Conservation (phyloP, 2,329 filamentous ascomycete species). For the Penicillium sp. region DNA sequence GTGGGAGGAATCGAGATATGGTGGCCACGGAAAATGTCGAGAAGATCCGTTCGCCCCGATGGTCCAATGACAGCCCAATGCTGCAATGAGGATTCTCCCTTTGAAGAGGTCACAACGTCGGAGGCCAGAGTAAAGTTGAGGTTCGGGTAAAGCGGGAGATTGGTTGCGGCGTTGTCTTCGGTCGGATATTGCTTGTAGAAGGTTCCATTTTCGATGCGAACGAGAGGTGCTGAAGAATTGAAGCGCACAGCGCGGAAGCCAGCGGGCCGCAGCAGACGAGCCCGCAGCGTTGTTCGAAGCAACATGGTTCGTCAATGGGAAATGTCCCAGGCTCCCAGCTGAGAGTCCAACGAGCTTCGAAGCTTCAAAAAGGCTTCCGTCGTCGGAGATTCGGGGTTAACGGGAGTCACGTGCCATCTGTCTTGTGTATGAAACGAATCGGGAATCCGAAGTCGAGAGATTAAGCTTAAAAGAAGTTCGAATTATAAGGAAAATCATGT, state of each 20-base stretch:
- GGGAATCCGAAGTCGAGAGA: neutral
- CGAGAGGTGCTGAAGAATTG: conserved; percentile 57
- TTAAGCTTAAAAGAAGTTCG: neutral
- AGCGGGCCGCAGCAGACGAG: conserved; percentile 13
- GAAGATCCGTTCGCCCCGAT: conserved; percentile 79
- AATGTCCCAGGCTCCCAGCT: neutral
- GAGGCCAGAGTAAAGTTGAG: conserved; percentile 74
- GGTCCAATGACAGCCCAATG: conserved; percentile 87
- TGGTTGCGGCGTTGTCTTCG: conserved; percentile 45
- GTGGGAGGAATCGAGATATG: conserved; percentile 76
- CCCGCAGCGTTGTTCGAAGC: conserved; percentile 23
- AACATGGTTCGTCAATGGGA: conserved; percentile 22
- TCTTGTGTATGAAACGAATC: neutral
- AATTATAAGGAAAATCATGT: neutral
- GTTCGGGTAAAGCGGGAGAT: conserved; percentile 74
- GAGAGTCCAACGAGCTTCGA: neutral
- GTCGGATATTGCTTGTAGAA: conserved; percentile 81
- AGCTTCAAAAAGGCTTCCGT: conserved; percentile 9
- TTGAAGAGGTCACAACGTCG: conserved; percentile 8
- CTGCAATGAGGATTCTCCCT: conserved; percentile 45
- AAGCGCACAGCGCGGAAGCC: conserved; percentile 13
- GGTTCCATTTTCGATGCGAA: conserved; percentile 77
- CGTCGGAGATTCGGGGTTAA: conserved; percentile 15
- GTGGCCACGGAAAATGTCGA: conserved; percentile 77
- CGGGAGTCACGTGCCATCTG: conserved; percentile 1